phyloP scores from a whole-genome alignment of 352 stramenopile genomes.

The Blastocystis sp. region DNA sequence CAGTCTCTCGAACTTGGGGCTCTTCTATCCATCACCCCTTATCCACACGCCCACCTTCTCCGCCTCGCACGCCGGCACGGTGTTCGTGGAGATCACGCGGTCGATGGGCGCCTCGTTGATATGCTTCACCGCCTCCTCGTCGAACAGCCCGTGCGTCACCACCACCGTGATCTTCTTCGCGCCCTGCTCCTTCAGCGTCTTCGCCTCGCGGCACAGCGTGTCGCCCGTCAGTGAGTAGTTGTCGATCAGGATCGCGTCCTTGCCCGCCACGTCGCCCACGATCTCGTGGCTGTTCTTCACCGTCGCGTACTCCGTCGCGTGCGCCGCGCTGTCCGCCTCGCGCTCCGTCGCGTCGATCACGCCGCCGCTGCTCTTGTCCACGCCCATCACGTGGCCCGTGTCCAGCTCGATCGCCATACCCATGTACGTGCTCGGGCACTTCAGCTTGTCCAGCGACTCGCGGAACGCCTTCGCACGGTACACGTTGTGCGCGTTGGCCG shows the following conservation, averaged over 20 bases:
- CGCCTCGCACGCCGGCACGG: slow-evolving; percentile 25
- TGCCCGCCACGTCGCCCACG: slow-evolving; percentile 70
- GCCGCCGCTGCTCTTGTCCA: slow-evolving; percentile 66
- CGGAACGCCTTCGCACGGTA: slow-evolving; percentile 62
- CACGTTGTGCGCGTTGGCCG: slow-evolving; percentile 63
- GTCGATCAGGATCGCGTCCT: slow-evolving; percentile 71
- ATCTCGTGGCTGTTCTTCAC: slow-evolving; percentile 66
- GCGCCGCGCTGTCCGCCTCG: slow-evolving; percentile 39
- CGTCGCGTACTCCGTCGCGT: slow-evolving; percentile 40
- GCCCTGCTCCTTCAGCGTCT: slow-evolving; percentile 69
- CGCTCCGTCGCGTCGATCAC: slow-evolving; percentile 66
- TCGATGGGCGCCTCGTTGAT: slow-evolving; percentile 66
- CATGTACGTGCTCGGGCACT: slow-evolving; percentile 59
- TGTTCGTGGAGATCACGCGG: slow-evolving; percentile 67
- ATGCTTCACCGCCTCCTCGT: slow-evolving; percentile 69
- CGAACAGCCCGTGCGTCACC: slow-evolving; percentile 70
- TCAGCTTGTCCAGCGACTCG: slow-evolving; percentile 50
- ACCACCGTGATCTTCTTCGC: slow-evolving; percentile 69
- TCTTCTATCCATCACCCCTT: slow-evolving; percentile 25
- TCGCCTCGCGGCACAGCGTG: slow-evolving; percentile 66
- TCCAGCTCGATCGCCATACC: slow-evolving; percentile 59
- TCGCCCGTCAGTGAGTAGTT: slow-evolving; percentile 68
- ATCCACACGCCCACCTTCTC: slow-evolving; percentile 39
- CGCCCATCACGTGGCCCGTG: slow-evolving; percentile 50
- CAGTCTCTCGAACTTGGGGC: slow-evolving; percentile 67